phyloP scores from a whole-genome alignment of 352 stramenopile species.

The Discostella stelligera region DNA sequence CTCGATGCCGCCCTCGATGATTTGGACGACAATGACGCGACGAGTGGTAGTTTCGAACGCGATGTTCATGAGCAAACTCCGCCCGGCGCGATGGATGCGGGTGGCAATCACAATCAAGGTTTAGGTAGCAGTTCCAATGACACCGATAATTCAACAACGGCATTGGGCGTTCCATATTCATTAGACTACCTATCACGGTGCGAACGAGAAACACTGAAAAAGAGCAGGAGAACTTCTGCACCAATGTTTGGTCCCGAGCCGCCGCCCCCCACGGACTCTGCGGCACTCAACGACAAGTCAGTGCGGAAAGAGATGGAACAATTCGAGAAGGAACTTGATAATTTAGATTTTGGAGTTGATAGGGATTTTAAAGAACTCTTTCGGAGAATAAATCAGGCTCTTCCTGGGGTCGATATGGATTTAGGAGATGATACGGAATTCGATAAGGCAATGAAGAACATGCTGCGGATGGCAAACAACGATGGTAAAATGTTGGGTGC shows the following conservation, averaged over 20 bases:
- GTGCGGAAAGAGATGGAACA: constrained; percentile 50
- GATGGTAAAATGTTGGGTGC: background rate
- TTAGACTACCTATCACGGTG: constrained; percentile 16
- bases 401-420: background rate
- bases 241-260: constrained; percentile 29
- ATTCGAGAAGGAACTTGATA: constrained; percentile 22
- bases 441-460: background rate
- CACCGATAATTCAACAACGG: background rate
- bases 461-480: background rate
- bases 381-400: constrained; percentile 19
- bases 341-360: constrained; percentile 14
- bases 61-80: no score
- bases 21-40: constrained; percentile 44
- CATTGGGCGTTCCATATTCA: constrained; percentile 29
- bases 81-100: background rate
- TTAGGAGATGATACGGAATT: background rate
- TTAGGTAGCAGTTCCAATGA: background rate
- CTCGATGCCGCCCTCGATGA: constrained; percentile 62
- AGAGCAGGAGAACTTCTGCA: background rate
- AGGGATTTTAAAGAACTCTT: constrained; percentile 40
- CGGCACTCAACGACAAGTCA: constrained; percentile 18
- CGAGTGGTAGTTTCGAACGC: background rate
- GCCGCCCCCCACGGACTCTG: background rate
- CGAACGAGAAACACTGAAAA: background rate
- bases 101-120: background rate